Percentiles rank a stretch among this genome's conserved stretches.
These are phyloP conservation scores for Candida pseudocylindracea DNA, from an alignment of 1,139 yeast species.

Conservation along the genomic window DNA sequence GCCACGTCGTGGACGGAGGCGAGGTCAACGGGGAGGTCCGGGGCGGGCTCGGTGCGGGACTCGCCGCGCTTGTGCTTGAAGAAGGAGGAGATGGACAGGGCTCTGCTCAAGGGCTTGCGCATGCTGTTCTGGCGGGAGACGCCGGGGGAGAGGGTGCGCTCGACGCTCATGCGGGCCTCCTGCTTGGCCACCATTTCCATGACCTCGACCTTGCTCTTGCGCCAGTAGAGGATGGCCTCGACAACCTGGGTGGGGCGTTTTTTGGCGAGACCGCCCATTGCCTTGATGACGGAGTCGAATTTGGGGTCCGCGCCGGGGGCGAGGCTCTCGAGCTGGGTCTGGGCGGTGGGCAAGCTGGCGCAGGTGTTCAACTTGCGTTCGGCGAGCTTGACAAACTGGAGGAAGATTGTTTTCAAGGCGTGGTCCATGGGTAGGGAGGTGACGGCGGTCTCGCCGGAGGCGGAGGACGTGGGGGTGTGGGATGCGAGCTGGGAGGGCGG, in stretches of 20 bases:
- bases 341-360: conserved; percentile 53
- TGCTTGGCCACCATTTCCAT: conserved; percentile 56
- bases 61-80: conserved; percentile 4
- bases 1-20: conserved; percentile 11
- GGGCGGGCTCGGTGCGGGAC: conserved; percentile 28
- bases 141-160: conserved; percentile 9
- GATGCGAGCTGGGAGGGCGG: no score
- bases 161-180: conserved; percentile 9
- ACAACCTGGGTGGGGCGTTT: conserved; percentile 88
- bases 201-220: conserved; percentile 73
- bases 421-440: conserved; percentile 49
- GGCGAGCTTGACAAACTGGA: conserved; percentile 87
- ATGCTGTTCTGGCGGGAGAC: neutral
- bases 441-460: no score
- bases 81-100: neutral
- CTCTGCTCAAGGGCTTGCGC: neutral
- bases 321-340: conserved; percentile 60
- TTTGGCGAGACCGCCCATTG: conserved; percentile 79
- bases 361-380: conserved; percentile 68
- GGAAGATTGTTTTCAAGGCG: conserved; percentile 80
- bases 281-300: conserved; percentile 67
- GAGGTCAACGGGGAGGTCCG: conserved; percentile 42
- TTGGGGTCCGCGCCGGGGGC: conserved; percentile 75
- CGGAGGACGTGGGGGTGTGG: no score
- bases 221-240: conserved; percentile 97